Percentiles rank a stretch among this genome's conserved stretches.
Evolutionary conservation across 108 stramenopile genomes (phyloP).

Genomic region (Skeletonema grethae): DNA sequence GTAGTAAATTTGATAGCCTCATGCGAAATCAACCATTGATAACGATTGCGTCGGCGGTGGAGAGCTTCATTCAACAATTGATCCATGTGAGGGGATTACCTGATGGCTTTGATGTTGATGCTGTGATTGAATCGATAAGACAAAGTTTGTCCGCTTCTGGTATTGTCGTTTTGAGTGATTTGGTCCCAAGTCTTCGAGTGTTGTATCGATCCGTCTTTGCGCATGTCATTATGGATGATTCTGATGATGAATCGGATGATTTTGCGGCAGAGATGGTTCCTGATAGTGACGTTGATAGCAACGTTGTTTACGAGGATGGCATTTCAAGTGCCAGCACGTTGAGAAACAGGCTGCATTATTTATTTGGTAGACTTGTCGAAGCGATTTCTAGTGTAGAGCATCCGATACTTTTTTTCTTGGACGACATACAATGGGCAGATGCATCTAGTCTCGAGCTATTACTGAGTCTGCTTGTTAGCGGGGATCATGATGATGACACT

Average conservation of each 20-base stretch:
- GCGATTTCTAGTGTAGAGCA: conserved; percentile 11
- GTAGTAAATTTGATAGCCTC: neutral
- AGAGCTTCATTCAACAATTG: neutral
- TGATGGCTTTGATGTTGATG: neutral
- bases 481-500: conserved; percentile 14
- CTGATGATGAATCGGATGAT: neutral
- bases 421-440: conserved; percentile 19
- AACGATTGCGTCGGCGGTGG: neutral
- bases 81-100: neutral
- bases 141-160: neutral
- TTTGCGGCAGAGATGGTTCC: neutral
- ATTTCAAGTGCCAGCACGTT: conserved; percentile 1
- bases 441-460: neutral
- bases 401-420: conserved; percentile 16
- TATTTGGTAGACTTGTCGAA: conserved; percentile 1
- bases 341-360: conserved; percentile 6
- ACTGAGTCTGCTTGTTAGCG: neutral
- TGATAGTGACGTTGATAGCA: neutral
- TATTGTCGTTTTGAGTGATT: conserved; percentile 7
- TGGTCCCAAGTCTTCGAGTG: neutral
- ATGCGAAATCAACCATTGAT: conserved; percentile 1
- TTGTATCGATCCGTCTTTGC: neutral
- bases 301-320: neutral
- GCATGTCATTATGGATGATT: neutral
- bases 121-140: neutral